These are phyloP conservation scores for Ajuga chamaepitys DNA, from an alignment of 257 asterid species.

Conservation along the genomic window DNA sequence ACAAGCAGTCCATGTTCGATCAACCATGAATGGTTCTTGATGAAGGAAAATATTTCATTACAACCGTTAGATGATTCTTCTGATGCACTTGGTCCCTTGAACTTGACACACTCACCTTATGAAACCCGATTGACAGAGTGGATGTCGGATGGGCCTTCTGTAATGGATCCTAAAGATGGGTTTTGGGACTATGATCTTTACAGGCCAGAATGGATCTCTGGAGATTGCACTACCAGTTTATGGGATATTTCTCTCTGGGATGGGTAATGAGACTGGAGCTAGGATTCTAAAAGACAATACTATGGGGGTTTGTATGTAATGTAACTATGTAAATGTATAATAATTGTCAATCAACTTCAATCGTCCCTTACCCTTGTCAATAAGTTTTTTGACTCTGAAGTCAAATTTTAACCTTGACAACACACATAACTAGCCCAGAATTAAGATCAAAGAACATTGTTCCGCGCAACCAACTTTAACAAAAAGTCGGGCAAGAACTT, in stretches of 20 bases:
- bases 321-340: background rate
- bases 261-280: constrained; percentile 15
- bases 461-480: no score
- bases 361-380: background rate
- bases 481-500: no score
- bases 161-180: background rate
- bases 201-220: constrained; percentile 12
- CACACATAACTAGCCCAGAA: no score
- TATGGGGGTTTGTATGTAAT: no score
- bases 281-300: background rate
- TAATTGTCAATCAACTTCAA: no score
- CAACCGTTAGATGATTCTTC: background rate
- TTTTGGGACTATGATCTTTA: background rate
- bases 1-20: constrained; percentile 12
- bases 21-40: background rate
- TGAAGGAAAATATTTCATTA: background rate
- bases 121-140: constrained; percentile 28
- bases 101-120: constrained; percentile 20
- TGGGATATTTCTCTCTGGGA: constrained; percentile 30
- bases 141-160: constrained; percentile 17
- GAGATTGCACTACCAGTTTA: background rate
- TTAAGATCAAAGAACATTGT: no score
- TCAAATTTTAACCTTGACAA: no score
- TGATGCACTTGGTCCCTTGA: background rate
- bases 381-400: no score